A percentile compares a stretch with the other conserved stretches of the same genome.
Evolutionary conservation across 345 rosid species (phyloP).

Genomic region (Euphorbia lathyris): DNA sequence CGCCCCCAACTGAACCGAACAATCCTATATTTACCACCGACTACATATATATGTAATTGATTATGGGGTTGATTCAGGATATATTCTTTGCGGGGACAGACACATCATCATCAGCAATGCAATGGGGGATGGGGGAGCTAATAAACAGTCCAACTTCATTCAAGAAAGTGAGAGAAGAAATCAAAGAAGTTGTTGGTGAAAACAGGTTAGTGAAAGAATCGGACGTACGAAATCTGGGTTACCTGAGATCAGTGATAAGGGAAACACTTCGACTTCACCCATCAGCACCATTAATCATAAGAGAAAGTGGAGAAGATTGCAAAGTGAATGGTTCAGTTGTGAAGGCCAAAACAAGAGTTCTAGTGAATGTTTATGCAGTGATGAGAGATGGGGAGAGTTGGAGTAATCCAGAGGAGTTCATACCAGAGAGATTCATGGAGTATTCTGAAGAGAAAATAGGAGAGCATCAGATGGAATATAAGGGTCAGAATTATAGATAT

Average conservation of each 20-base stretch:
- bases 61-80: conserved; percentile 19
- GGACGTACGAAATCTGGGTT: conserved; percentile 42
- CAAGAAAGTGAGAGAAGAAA: conserved; percentile 39
- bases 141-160: conserved; percentile 35
- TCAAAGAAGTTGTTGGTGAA: conserved; percentile 28
- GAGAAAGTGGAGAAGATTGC: conserved; percentile 50
- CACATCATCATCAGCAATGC: conserved; percentile 44
- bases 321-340: conserved; percentile 29
- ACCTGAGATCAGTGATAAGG: conserved; percentile 39
- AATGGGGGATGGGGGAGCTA: conserved; percentile 57
- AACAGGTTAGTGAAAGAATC: conserved; percentile 39
- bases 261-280: conserved; percentile 51
- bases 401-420: conserved; percentile 37
- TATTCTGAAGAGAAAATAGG: conserved; percentile 30
- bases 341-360: conserved; percentile 38
- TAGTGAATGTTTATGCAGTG: conserved; percentile 41
- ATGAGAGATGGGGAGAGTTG: conserved; percentile 48
- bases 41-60: too few species aligned
- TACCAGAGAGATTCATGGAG: conserved; percentile 36
- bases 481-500: conserved; percentile 56
- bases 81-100: conserved; percentile 47
- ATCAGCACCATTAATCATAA: conserved; percentile 46
- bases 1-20: too few species aligned
- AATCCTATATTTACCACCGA: too few species aligned
- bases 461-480: conserved; percentile 53